These are phyloP conservation scores for Physcia stellaris DNA, from an alignment of 495 filamentous ascomycete species.

Conservation along the genomic window DNA sequence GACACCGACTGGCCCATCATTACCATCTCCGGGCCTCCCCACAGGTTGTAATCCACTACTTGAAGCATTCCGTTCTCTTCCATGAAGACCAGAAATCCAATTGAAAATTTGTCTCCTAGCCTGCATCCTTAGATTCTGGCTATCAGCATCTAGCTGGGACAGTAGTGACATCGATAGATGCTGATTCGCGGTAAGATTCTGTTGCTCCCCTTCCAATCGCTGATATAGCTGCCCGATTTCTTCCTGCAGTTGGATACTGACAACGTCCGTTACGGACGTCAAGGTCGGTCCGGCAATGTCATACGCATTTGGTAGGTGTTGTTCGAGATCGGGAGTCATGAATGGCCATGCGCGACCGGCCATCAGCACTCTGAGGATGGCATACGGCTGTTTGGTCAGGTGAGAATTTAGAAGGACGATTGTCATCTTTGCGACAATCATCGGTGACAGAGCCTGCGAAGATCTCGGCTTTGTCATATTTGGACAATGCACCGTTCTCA, in stretches of 20 bases:
- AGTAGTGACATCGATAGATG: background rate
- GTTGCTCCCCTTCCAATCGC: constrained; percentile 1
- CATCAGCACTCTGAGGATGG: background rate
- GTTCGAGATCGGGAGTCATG: background rate
- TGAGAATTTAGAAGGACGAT: constrained; percentile 2
- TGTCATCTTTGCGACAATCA: background rate
- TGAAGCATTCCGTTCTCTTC: background rate
- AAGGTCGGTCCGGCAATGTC: constrained; percentile 6
- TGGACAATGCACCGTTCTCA: constrained; percentile 1
- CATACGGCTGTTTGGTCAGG: constrained; percentile 3
- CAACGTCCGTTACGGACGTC: background rate
- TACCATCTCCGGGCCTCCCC: background rate
- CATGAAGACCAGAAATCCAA: no score
- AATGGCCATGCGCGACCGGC: constrained; percentile 4
- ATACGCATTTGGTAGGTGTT: constrained; percentile 1
- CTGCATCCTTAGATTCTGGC: background rate
- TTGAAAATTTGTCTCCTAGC: constrained; percentile 2
- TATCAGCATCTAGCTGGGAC: background rate
- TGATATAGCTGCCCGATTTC: background rate
- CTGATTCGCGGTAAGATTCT: background rate
- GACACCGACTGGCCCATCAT: background rate
- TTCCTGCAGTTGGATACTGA: background rate
- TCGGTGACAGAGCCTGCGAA: background rate
- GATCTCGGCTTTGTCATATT: background rate
- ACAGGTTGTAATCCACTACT: background rate